A percentile compares a stretch with the other conserved stretches of the same genome.
These are phyloP conservation scores for peach (Prunus persica) DNA, from an alignment of 306 rosid species.

Conservation along the genomic window DNA sequence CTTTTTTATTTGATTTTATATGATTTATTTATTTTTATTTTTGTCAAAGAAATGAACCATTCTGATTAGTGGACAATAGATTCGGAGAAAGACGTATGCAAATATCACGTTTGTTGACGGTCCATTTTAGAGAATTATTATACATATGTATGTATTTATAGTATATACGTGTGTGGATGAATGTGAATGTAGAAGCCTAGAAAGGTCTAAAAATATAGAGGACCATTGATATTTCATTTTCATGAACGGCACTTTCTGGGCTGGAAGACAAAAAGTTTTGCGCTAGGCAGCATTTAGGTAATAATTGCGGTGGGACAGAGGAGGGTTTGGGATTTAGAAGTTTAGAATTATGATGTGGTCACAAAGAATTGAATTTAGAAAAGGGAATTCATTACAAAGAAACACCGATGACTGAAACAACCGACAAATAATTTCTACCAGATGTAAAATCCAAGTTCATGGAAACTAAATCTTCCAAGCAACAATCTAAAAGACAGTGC, in stretches of 20 bases:
- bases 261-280: neutral
- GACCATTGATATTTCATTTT: too few species aligned
- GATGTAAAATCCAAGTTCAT: neutral
- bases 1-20: neutral
- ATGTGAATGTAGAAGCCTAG: neutral
- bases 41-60: neutral
- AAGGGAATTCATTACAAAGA: neutral
- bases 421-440: too few species aligned
- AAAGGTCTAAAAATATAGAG: neutral
- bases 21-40: too few species aligned
- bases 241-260: slow-evolving; percentile 12
- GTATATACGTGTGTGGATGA: neutral
- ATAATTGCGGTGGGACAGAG: slow-evolving; percentile 8
- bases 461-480: too few species aligned
- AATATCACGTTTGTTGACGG: neutral
- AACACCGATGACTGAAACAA: too few species aligned
- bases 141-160: neutral
- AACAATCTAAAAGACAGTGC: too few species aligned
- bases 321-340: neutral
- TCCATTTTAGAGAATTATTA: neutral
- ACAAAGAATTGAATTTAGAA: neutral
- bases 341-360: neutral
- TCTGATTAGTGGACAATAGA: neutral
- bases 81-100: neutral
- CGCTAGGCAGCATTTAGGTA: neutral